Evolutionary conservation across 2,329 filamentous ascomycete species (phyloP).

Genomic region (Scorias spongiosa): DNA sequence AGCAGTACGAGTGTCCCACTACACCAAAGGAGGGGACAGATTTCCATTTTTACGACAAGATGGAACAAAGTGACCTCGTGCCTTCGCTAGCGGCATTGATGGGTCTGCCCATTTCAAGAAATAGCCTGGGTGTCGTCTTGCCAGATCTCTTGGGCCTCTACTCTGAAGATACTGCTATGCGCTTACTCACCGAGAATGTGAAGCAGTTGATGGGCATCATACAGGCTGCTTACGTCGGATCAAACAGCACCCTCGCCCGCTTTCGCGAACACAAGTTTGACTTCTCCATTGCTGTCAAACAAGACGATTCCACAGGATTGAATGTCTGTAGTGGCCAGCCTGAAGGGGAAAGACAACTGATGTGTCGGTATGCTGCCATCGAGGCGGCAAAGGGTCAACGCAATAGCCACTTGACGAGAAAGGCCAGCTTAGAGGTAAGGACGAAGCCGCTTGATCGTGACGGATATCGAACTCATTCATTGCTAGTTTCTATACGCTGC

Average conservation of each 20-base stretch:
- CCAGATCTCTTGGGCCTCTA: constrained; percentile 65
- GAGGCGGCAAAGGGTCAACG: constrained; percentile 17
- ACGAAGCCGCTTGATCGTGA: neutral
- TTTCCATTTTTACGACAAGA: constrained; percentile 66
- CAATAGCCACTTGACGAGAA: neutral
- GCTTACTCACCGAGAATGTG: constrained; percentile 63
- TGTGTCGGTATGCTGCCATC: neutral
- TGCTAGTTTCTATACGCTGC: constrained; percentile 50
- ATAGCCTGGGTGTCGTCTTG: constrained; percentile 80
- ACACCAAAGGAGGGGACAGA: constrained; percentile 41
- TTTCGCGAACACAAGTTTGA: neutral
- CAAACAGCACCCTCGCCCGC: constrained; percentile 19
- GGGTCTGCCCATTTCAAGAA: constrained; percentile 74
- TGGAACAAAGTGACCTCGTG: constrained; percentile 92
- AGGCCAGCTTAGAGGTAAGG: neutral
- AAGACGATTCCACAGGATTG: neutral
- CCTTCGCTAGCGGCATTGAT: constrained; percentile 77
- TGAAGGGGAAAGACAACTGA: neutral
- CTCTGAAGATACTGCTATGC: constrained; percentile 31
- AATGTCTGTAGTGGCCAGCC: neutral
- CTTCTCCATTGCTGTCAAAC: neutral
- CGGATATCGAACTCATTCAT: neutral
- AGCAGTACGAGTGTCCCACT: constrained; percentile 32
- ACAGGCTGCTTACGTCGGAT: constrained; percentile 48
- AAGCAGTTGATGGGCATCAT: constrained; percentile 67